These are phyloP conservation scores for Annulohypoxylon truncatum DNA, from an alignment of 2,329 filamentous ascomycete genomes.

Conservation along the genomic window DNA sequence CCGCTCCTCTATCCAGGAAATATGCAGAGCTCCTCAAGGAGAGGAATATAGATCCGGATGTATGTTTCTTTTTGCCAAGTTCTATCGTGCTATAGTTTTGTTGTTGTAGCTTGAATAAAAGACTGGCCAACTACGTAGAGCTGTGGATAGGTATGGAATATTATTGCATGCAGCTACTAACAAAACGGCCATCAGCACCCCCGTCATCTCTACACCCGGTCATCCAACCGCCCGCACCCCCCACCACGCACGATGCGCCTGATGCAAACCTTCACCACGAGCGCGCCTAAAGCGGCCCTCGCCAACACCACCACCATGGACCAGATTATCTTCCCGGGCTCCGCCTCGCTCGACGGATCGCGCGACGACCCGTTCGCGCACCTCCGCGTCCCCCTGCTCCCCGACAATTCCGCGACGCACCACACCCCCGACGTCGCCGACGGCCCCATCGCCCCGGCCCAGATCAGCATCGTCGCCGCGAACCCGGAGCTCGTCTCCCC, in stretches of 20 bases:
- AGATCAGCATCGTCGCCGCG: slow-evolving; percentile 67
- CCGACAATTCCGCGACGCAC: slow-evolving; percentile 65
- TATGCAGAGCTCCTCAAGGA: slow-evolving; percentile 53
- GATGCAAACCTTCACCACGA: slow-evolving; percentile 72
- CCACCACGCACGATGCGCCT: slow-evolving; percentile 63
- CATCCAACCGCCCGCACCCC: slow-evolving; percentile 51
- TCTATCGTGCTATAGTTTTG: background rate
- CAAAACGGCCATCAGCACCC: slow-evolving; percentile 42
- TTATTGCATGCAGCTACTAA: slow-evolving; percentile 34
- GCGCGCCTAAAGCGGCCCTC: slow-evolving; percentile 52
- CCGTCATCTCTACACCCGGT: slow-evolving; percentile 50
- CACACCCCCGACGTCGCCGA: slow-evolving; percentile 58
- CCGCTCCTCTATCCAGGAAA: slow-evolving; percentile 48
- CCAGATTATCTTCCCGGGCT: slow-evolving; percentile 64
- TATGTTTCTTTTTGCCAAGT: slow-evolving; percentile 37
- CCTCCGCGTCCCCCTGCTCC: slow-evolving; percentile 69
- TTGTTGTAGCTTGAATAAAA: background rate
- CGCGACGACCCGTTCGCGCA: slow-evolving; percentile 51
- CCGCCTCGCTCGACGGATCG: slow-evolving; percentile 49
- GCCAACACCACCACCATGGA: slow-evolving; percentile 59
- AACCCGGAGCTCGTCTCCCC: slow-evolving; percentile 65
- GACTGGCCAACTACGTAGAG: background rate
- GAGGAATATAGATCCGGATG: slow-evolving; percentile 49
- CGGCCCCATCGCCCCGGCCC: slow-evolving; percentile 54
- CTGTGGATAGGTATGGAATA: too few relatives aligned